A percentile compares a stretch with the other conserved stretches of the same genome.
These are phyloP conservation scores for Candida adriatica DNA, from an alignment of 805 yeast species.

Conservation along the genomic window DNA sequence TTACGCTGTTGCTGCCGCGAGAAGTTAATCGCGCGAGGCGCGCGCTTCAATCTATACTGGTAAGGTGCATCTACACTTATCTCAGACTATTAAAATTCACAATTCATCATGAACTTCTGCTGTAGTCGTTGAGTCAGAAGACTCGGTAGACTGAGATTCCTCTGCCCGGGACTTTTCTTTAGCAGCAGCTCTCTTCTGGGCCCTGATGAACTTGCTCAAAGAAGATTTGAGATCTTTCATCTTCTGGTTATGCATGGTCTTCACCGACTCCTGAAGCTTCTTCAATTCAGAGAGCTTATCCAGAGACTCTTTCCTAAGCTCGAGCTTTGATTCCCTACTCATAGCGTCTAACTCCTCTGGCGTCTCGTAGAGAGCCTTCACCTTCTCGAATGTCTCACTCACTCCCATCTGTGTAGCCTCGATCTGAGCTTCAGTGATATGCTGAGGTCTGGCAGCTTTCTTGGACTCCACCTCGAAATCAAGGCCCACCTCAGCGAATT, in stretches of 20 bases:
- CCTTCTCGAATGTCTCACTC: conserved; percentile 23
- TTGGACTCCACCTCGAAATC: conserved; percentile 47
- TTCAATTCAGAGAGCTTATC: conserved; percentile 13
- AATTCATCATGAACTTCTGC: conserved; percentile 11
- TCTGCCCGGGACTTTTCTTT: conserved; percentile 5
- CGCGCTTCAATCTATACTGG: too few relatives aligned
- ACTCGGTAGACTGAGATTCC: conserved; percentile 1
- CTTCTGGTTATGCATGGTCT: conserved; percentile 23
- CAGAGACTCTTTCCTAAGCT: conserved; percentile 24
- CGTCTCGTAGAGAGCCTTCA: conserved; percentile 23
- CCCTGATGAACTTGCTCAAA: conserved; percentile 11
- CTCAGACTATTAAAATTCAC: too few relatives aligned
- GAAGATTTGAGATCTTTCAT: conserved; percentile 23
- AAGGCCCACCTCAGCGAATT: conserved; percentile 38
- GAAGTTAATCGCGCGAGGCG: too few relatives aligned
- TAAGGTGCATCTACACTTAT: too few relatives aligned
- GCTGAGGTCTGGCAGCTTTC: conserved; percentile 29
- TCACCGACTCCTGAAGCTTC: conserved; percentile 14
- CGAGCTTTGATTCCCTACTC: conserved; percentile 27
- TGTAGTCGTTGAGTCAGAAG: too few relatives aligned
- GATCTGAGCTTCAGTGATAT: conserved; percentile 22
- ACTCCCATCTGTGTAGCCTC: conserved; percentile 22
- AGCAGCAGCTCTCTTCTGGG: conserved; percentile 17
- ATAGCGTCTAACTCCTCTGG: conserved; percentile 9
- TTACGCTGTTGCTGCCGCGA: too few relatives aligned